These are phyloP conservation scores for Viola odorata DNA, from an alignment of 345 rosid species.

Conservation along the genomic window DNA sequence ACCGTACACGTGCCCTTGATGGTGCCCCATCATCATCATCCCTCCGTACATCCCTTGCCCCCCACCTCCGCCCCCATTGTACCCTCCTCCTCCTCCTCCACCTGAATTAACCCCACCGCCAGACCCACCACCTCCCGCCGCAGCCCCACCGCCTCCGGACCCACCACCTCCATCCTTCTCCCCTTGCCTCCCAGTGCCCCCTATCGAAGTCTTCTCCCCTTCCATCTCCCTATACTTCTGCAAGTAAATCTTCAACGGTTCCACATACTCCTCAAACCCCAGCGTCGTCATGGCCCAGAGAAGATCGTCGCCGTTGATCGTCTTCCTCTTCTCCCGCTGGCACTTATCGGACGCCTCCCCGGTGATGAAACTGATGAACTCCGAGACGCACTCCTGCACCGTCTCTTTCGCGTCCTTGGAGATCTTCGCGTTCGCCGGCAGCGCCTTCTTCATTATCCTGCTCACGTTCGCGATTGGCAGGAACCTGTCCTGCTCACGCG, in stretches of 20 bases:
- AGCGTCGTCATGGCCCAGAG: constrained; percentile 78
- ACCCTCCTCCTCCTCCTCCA: constrained; percentile 24
- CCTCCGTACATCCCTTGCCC: constrained; percentile 33
- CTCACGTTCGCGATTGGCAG: constrained; percentile 73
- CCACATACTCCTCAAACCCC: constrained; percentile 73
- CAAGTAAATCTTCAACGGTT: constrained; percentile 59
- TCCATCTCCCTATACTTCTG: constrained; percentile 73
- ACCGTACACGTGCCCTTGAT: constrained; percentile 10
- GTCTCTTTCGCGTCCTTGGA: constrained; percentile 77
- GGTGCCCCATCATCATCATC: constrained; percentile 20
- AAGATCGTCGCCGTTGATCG: constrained; percentile 27
- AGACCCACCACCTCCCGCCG: neutral
- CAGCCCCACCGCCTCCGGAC: constrained; percentile 2
- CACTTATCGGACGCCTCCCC: constrained; percentile 84
- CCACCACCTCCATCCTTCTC: constrained; percentile 19
- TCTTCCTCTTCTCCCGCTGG: neutral
- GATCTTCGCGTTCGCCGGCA: constrained; percentile 72
- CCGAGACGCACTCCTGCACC: constrained; percentile 75
- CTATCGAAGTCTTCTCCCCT: constrained; percentile 49
- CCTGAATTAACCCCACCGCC: constrained; percentile 28
- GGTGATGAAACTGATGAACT: constrained; percentile 71
- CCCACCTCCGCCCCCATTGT: constrained; percentile 19
- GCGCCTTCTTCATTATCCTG: constrained; percentile 70
- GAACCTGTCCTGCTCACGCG: constrained; percentile 64
- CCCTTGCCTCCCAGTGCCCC: constrained; percentile 35